Evolutionary conservation across 2,329 filamentous ascomycete genomes (phyloP).

Genomic region (Paraconiothyrium sp.): DNA sequence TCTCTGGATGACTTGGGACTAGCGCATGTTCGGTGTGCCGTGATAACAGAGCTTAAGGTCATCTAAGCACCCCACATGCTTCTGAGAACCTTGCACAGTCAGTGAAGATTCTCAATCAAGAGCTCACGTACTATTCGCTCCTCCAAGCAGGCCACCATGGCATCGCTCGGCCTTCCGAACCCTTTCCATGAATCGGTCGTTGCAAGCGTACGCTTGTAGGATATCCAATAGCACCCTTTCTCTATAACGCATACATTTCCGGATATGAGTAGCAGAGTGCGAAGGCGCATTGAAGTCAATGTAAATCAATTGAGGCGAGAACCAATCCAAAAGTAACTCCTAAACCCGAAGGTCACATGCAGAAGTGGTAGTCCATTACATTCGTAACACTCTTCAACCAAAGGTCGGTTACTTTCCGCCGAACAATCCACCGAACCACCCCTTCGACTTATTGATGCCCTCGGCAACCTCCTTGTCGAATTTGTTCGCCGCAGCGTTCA

Average conservation of each 20-base stretch:
- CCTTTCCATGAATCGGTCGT: not conserved
- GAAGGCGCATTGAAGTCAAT: not conserved
- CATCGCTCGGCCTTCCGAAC: not conserved
- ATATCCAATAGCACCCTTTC: not conserved
- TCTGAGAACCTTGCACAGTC: not conserved
- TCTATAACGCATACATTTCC: not conserved
- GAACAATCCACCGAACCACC: slow-evolving; percentile 86
- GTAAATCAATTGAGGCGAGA: slow-evolving; percentile 30
- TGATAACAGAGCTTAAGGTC: too few species aligned
- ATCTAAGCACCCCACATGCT: not conserved
- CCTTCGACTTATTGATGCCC: slow-evolving; percentile 82
- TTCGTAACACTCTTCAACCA: slow-evolving; percentile 6
- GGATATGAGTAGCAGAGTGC: not conserved
- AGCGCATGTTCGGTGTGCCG: not conserved
- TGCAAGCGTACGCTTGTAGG: not conserved
- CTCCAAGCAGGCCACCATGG: not conserved
- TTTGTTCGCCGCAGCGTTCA: slow-evolving; percentile 71
- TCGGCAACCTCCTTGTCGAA: slow-evolving; percentile 85
- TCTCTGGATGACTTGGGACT: not conserved
- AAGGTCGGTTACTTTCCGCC: slow-evolving; percentile 60
- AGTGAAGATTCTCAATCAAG: not conserved
- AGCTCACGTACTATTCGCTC: not conserved
- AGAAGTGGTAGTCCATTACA: slow-evolving; percentile 18
- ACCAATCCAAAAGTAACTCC: slow-evolving; percentile 31
- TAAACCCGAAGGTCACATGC: slow-evolving; percentile 36